A percentile compares a stretch with the other conserved stretches of the same genome.
phyloP scores from a whole-genome alignment of 202 grass and related monocot species.

The Saccharum hybrid region DNA sequence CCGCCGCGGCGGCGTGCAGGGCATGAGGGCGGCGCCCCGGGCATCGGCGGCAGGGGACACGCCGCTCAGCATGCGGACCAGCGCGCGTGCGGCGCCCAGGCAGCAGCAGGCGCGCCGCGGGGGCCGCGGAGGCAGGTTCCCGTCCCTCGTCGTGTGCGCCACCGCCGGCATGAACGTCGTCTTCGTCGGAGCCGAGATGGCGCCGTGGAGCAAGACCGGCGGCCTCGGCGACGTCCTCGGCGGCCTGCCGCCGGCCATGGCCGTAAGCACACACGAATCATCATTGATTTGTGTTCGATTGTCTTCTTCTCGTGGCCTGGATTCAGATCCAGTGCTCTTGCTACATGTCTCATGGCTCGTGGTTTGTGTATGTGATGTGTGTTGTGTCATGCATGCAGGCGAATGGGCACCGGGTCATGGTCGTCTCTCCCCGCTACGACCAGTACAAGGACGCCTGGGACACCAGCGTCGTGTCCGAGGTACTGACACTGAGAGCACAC shows the following conservation, averaged over 20 bases:
- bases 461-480: conserved; percentile 66
- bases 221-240: conserved; percentile 93
- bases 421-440: conserved; percentile 73
- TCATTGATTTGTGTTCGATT: too few species aligned
- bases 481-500: background rate
- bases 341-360: too few species aligned
- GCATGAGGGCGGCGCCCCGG: conserved; percentile 13
- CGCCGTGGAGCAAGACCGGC: conserved; percentile 92
- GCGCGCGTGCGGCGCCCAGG: conserved; percentile 22
- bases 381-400: conserved; percentile 41
- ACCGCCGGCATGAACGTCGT: conserved; percentile 71
- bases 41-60: background rate
- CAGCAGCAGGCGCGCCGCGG: background rate
- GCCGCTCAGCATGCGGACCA: conserved; percentile 44
- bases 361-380: background rate
- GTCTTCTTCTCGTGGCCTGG: background rate
- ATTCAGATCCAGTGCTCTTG: background rate
- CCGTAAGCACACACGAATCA: conserved; percentile 62
- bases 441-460: conserved; percentile 97
- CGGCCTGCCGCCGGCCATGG: conserved; percentile 76
- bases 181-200: conserved; percentile 83
- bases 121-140: background rate
- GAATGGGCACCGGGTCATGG: conserved; percentile 83
- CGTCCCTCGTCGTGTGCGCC: conserved; percentile 48
- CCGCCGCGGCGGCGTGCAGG: conserved; percentile 37